These are phyloP conservation scores for Apiospora malaysiana DNA, from an alignment of 2,329 filamentous ascomycete species.

Conservation along the genomic window DNA sequence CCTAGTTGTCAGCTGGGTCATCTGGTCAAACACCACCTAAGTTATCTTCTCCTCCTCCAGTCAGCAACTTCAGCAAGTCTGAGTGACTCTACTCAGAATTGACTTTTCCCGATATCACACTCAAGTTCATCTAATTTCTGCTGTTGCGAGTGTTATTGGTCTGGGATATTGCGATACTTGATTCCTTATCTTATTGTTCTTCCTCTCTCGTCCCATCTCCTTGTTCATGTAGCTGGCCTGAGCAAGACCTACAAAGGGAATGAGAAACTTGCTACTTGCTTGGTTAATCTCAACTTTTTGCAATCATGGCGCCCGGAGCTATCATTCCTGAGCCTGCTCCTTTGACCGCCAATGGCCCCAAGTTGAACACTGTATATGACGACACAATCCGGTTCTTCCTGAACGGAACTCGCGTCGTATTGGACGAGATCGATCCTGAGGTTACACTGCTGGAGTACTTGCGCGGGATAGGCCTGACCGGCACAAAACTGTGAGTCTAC, in stretches of 20 bases:
- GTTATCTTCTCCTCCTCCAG: not conserved
- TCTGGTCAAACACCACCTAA: slow-evolving; percentile 2
- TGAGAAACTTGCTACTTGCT: not conserved
- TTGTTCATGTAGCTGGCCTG: not conserved
- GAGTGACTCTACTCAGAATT: not conserved
- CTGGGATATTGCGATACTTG: not conserved
- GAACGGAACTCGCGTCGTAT: slow-evolving; percentile 86
- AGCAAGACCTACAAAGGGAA: not conserved
- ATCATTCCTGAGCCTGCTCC: slow-evolving; percentile 54
- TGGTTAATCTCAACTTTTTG: not conserved
- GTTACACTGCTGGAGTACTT: slow-evolving; percentile 92
- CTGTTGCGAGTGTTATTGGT: not conserved
- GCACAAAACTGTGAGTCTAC: slow-evolving; percentile 77
- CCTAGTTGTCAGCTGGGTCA: slow-evolving; percentile 10
- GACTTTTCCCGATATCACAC: not conserved
- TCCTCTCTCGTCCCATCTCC: not conserved
- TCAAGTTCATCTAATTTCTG: not conserved
- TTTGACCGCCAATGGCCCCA: slow-evolving; percentile 37
- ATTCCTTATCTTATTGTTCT: not conserved
- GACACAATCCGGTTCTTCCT: slow-evolving; percentile 92
- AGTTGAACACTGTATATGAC: slow-evolving; percentile 78
- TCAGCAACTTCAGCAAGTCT: not conserved
- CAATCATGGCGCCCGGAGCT: slow-evolving; percentile 61
- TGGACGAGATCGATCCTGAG: slow-evolving; percentile 90
- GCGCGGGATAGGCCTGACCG: slow-evolving; percentile 88